Percentiles rank a stretch among this genome's conserved stretches.
These are phyloP conservation scores for Microbotryomycetes sp. DNA, from an alignment of 1,284 basidiomycete species.

Conservation along the genomic window DNA sequence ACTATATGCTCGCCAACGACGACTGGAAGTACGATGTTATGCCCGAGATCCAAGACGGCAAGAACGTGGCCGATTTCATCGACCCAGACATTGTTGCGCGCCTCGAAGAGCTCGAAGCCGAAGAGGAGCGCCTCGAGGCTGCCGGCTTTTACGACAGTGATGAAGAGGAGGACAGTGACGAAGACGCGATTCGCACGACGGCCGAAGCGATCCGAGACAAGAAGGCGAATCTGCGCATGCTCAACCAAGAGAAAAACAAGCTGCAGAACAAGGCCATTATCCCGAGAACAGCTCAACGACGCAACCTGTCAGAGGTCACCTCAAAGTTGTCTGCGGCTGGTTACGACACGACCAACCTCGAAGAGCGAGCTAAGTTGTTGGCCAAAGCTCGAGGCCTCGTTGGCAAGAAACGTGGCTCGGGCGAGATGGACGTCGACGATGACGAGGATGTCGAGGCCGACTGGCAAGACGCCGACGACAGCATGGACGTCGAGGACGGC, in stretches of 20 bases:
- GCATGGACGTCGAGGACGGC: conserved; percentile 40
- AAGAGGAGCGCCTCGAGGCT: conserved; percentile 86
- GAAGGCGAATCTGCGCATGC: conserved; percentile 58
- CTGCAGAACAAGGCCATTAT: conserved; percentile 77
- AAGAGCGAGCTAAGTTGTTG: conserved; percentile 76
- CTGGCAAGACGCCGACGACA: conserved; percentile 57
- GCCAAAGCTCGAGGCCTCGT: conserved; percentile 64
- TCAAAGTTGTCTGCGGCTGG: conserved; percentile 75
- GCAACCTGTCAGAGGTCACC: conserved; percentile 81
- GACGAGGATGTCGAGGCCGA: conserved; percentile 50
- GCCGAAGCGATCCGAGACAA: conserved; percentile 58
- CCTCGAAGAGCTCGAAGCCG: conserved; percentile 91
- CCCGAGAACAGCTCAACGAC: conserved; percentile 73
- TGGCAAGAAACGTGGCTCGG: conserved; percentile 59
- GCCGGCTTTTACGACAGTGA: conserved; percentile 93
- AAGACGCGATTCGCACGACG: conserved; percentile 69
- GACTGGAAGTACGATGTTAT: conserved; percentile 95
- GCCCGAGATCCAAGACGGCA: conserved; percentile 95
- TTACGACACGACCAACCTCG: conserved; percentile 77
- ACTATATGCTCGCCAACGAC: conserved; percentile 76
- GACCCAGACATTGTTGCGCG: conserved; percentile 97
- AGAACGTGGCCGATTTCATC: conserved; percentile 98
- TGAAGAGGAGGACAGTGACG: conserved; percentile 73
- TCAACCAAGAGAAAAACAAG: conserved; percentile 77
- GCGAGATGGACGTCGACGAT: conserved; percentile 52